These are phyloP conservation scores for Solioccasus polychromus DNA, from an alignment of 768 basidiomycete genomes.

Conservation along the genomic window DNA sequence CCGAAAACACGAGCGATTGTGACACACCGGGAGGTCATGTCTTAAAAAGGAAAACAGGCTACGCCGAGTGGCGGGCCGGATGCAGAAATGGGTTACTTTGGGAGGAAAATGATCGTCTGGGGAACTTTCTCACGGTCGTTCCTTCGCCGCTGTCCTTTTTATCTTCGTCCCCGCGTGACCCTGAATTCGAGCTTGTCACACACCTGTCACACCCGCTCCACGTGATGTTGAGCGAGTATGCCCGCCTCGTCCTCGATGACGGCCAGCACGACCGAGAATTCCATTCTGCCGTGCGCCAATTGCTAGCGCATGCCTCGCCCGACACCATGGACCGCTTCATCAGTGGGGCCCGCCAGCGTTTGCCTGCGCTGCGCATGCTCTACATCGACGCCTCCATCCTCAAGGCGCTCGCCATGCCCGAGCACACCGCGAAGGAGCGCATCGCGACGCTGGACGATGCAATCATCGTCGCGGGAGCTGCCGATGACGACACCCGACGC, in stretches of 20 bases:
- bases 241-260: constrained; percentile 15
- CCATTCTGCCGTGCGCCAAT: constrained; percentile 5
- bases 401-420: constrained; percentile 39
- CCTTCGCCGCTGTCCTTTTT: constrained; percentile 56
- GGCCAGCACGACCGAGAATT: constrained; percentile 6
- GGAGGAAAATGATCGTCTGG: constrained; percentile 43
- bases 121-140: constrained; percentile 50
- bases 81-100: constrained; percentile 39
- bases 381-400: constrained; percentile 78
- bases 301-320: neutral
- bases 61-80: constrained; percentile 46
- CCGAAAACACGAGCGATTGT: neutral
- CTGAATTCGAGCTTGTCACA: constrained; percentile 38
- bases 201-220: constrained; percentile 22
- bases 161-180: constrained; percentile 50
- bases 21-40: constrained; percentile 74
- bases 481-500: constrained; percentile 56
- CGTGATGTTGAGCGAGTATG: constrained; percentile 13
- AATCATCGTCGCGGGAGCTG: constrained; percentile 76
- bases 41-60: constrained; percentile 50
- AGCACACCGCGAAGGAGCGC: constrained; percentile 36
- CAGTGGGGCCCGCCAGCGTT: constrained; percentile 43
- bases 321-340: constrained; percentile 43
- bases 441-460: constrained; percentile 71
- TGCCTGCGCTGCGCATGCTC: constrained; percentile 56